Base-by-base conservation (phyloP, 192 early-diverging fungal genomes). In the Gryganskiella cystojenkinii region DNA sequence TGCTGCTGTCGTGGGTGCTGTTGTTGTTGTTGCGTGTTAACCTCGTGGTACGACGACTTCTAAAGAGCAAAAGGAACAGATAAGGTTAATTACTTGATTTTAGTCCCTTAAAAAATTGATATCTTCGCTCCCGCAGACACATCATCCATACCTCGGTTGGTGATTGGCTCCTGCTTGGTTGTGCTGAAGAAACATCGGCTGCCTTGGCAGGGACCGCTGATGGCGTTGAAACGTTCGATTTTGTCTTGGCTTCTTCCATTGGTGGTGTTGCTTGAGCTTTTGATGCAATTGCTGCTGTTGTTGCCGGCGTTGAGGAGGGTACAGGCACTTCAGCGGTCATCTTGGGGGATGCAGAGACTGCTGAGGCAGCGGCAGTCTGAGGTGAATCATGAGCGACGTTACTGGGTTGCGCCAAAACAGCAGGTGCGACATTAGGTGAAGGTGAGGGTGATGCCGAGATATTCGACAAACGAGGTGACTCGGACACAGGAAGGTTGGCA, bases 371-470 rank as follows among this genome's bases (percentile, higher is more conserved):
- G 13, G 62, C 34, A 50, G 61, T n/a, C n/a, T 70, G 37, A 37
- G 70, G 71, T 2, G 82, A 75, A n/a, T 57, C 78, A 27, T 70
- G 70, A 13, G 68, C 84, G 13, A 75, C 81, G 19, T 83, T 55
- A 43, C 53, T 44, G 20, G 59, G 43, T 37, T 61, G 49, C 52
- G 35, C 55, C 50, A 70, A 34, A 11, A 55, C 34, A 17, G 71
- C 70, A 25, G 83, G 37, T 15, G 80, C 72, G 51, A 68, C 68
- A 30, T 24, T 61, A 3, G 83, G 67, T 3, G 72, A 71, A 19
- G 66, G 45, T 11, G 70, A 61, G 14, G 61, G 61, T 20, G 71
- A 66, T 49, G 61, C 61, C 24, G 61, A 43, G 9, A 81, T 46
- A 17, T 72, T 74, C 5, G 56, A 46, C 17, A 52, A 3, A 22